phyloP scores from a whole-genome alignment of 2,329 filamentous ascomycete genomes.

The Lasiodiplodia hormozganensis region DNA sequence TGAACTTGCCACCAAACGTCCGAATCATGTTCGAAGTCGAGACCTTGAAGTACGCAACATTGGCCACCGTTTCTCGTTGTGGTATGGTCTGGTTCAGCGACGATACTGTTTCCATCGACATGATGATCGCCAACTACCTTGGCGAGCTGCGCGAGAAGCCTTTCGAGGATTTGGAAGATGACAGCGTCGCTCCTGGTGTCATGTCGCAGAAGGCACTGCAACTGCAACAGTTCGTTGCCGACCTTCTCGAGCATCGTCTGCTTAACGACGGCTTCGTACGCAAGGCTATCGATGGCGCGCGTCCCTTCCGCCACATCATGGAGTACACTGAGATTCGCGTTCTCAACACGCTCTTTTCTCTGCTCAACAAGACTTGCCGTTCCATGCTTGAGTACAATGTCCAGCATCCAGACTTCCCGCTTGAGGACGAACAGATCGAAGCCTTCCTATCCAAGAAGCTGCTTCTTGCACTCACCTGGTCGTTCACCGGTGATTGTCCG shows the following conservation, averaged over 20 bases:
- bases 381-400: conserved; percentile 95
- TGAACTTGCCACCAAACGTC: conserved; percentile 92
- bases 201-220: conserved; percentile 71
- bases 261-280: conserved; percentile 81
- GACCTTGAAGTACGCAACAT: conserved; percentile 93
- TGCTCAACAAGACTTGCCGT: conserved; percentile 91
- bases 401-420: conserved; percentile 90
- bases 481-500: conserved; percentile 92
- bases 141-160: conserved; percentile 80
- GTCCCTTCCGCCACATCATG: conserved; percentile 93
- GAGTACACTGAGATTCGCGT: conserved; percentile 92
- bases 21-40: conserved; percentile 99
- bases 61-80: conserved; percentile 98
- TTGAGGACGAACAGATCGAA: conserved; percentile 89
- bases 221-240: conserved; percentile 79
- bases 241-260: conserved; percentile 77
- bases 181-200: conserved; percentile 69
- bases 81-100: conserved; percentile 99
- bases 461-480: conserved; percentile 91
- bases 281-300: conserved; percentile 77
- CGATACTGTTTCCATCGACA: conserved; percentile 89
- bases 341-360: conserved; percentile 90
- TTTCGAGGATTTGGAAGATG: conserved; percentile 96
- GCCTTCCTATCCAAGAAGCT: conserved; percentile 92
- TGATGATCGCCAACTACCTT: conserved; percentile 94